These are phyloP conservation scores for Podaxis carcinomalis DNA, from an alignment of 768 basidiomycete species.

Conservation along the genomic window DNA sequence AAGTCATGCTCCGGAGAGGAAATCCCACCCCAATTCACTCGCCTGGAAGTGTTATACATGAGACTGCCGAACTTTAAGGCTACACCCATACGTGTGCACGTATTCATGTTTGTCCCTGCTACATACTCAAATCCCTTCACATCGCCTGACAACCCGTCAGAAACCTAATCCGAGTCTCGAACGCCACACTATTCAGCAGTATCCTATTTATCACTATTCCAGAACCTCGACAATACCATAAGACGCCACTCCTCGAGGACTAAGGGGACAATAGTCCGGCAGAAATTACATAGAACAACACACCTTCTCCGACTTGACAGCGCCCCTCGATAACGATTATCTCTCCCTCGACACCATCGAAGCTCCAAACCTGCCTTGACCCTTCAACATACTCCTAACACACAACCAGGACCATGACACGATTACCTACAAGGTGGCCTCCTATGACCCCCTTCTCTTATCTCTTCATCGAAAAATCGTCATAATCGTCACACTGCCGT, in stretches of 20 bases:
- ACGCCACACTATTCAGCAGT: no score
- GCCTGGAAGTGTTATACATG: neutral
- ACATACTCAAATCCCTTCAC: neutral
- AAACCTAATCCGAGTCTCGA: no score
- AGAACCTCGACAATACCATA: neutral
- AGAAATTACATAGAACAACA: conserved; percentile 3
- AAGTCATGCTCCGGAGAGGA: neutral
- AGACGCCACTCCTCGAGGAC: neutral
- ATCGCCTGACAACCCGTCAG: neutral
- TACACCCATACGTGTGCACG: neutral
- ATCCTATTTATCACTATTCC: neutral
- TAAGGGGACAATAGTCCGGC: neutral
- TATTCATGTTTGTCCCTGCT: neutral
- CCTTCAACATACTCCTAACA: neutral
- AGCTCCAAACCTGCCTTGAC: neutral
- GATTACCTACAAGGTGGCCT: neutral
- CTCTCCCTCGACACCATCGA: neutral
- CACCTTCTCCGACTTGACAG: conserved; percentile 7
- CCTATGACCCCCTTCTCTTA: neutral
- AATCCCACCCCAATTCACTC: neutral
- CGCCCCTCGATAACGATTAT: conserved; percentile 9
- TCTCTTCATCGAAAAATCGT: neutral
- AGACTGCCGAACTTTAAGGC: neutral
- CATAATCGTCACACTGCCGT: no score
- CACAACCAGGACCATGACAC: neutral